Percentiles rank a stretch among this genome's conserved stretches.
These are phyloP conservation scores for Stachybotrys elegans DNA, from an alignment of 2,329 filamentous ascomycete species.

Conservation along the genomic window DNA sequence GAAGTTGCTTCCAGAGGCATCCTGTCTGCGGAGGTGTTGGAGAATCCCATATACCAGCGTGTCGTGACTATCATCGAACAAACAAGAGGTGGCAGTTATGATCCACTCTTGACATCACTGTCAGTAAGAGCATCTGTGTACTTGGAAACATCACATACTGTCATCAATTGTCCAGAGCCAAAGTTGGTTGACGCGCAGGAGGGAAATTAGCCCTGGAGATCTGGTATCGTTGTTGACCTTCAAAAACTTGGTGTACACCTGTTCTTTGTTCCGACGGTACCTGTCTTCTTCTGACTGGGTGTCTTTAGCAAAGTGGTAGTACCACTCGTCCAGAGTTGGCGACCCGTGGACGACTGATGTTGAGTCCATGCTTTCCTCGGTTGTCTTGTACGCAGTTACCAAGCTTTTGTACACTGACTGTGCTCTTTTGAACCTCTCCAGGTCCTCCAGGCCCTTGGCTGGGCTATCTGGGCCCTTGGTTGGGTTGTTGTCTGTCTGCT, in stretches of 20 bases:
- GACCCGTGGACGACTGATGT: constrained; percentile 8
- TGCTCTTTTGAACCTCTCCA: too few relatives aligned
- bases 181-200: constrained; percentile 12
- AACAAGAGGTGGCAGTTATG: constrained; percentile 3
- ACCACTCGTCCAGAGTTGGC: constrained; percentile 12
- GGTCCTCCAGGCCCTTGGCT: too few relatives aligned
- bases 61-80: neutral
- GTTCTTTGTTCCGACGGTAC: constrained; percentile 6
- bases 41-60: neutral
- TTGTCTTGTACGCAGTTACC: constrained; percentile 1
- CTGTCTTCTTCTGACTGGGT: neutral
- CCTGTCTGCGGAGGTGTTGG: neutral
- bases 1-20: neutral
- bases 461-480: too few relatives aligned
- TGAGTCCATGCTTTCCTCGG: neutral
- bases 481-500: too few relatives aligned
- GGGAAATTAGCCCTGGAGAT: neutral
- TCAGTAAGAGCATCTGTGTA: too few relatives aligned
- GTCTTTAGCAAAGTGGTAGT: constrained; percentile 10
- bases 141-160: constrained; percentile 3
- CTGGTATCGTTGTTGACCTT: neutral
- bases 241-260: constrained; percentile 8
- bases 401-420: too few relatives aligned
- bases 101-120: constrained; percentile 4
- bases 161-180: constrained; percentile 12